phyloP scores from a whole-genome alignment of 176 grass and related monocot genomes.

The Bromus sterilis region DNA sequence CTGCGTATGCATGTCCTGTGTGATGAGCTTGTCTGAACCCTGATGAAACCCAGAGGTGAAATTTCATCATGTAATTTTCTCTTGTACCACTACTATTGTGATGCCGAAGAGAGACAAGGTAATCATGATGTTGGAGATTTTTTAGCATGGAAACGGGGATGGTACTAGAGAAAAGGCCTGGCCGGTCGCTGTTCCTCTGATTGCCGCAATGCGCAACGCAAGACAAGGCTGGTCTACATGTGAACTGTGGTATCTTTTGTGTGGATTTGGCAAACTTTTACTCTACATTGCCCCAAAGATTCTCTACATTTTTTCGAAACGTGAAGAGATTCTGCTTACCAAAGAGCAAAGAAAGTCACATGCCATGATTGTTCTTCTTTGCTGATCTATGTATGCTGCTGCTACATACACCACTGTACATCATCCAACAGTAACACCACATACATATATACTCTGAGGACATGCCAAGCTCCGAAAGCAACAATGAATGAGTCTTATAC shows the following conservation, averaged over 20 bases:
- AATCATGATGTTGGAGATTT: not conserved
- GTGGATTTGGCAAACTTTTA: not conserved
- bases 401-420: not conserved
- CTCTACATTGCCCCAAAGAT: not conserved
- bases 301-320: not conserved
- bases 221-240: slow-evolving; percentile 30
- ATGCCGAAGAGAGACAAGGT: not conserved
- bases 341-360: not conserved
- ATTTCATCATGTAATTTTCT: slow-evolving; percentile 8
- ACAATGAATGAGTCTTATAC: not conserved
- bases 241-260: slow-evolving; percentile 19
- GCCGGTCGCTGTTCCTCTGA: not conserved
- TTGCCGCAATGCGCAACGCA: slow-evolving; percentile 20
- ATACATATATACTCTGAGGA: not conserved
- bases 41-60: not conserved
- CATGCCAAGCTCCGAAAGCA: not conserved
- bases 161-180: slow-evolving; percentile 22
- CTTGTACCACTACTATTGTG: not conserved
- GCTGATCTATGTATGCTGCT: not conserved
- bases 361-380: slow-evolving; percentile 7
- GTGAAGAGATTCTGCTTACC: not conserved
- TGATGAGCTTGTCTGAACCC: not conserved
- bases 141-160: not conserved
- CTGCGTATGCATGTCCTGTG: not conserved
- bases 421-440: not conserved